Percentiles rank a stretch among this genome's conserved stretches.
Evolutionary conservation across 2,329 filamentous ascomycete genomes (phyloP).

Genomic region (Botryotinia globosa): DNA sequence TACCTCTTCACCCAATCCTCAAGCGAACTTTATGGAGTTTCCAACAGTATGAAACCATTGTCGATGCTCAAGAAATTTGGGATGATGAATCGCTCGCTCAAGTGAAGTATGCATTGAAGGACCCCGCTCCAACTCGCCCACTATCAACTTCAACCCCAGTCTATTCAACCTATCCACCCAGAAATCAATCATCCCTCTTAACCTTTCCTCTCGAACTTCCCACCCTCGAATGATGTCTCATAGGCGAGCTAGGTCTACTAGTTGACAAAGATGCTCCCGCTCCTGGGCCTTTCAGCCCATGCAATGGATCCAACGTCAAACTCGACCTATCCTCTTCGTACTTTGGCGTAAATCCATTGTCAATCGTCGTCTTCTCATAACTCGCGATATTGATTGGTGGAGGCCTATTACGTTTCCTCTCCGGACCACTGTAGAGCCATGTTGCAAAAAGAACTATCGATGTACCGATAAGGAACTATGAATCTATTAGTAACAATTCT

Average conservation of each 20-base stretch:
- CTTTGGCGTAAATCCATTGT: conserved; percentile 37
- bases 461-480: conserved; percentile 78
- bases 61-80: not conserved
- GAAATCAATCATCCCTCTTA: conserved; percentile 40
- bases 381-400: conserved; percentile 66
- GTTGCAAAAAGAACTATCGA: conserved; percentile 75
- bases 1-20: not conserved
- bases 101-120: not conserved
- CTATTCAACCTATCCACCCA: not conserved
- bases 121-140: not conserved
- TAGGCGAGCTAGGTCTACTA: conserved; percentile 50
- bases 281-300: conserved; percentile 43
- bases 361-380: conserved; percentile 64
- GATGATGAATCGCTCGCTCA: not conserved
- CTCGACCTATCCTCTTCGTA: conserved; percentile 34
- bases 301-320: conserved; percentile 36
- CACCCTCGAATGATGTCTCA: conserved; percentile 43
- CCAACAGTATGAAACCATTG: not conserved
- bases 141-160: not conserved
- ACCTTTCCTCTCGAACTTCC: conserved; percentile 41
- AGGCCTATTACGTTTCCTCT: conserved; percentile 58
- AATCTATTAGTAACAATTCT: conserved; percentile 2
- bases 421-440: conserved; percentile 75
- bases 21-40: not conserved
- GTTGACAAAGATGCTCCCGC: conserved; percentile 43